These are phyloP conservation scores for Aspergillus arachidicola DNA, from an alignment of 2,329 filamentous ascomycete species.

Conservation along the genomic window DNA sequence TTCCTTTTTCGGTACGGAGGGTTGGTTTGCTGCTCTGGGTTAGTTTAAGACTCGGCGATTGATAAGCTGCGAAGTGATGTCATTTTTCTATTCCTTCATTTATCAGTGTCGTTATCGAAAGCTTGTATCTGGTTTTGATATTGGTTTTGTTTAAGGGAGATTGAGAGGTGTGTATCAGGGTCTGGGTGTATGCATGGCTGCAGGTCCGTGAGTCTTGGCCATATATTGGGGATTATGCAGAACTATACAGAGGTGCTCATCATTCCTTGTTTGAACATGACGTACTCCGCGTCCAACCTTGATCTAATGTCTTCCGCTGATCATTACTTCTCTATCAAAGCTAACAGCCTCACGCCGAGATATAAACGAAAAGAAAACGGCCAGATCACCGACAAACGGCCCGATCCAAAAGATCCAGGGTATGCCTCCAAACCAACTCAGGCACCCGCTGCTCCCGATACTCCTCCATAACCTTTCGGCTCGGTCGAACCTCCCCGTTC, in stretches of 20 bases:
- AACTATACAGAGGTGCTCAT: not conserved
- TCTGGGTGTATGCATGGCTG: not conserved
- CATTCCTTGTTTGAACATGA: not conserved
- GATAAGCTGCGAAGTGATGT: not conserved
- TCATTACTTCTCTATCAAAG: not conserved
- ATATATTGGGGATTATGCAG: not conserved
- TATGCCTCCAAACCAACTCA: conserved; percentile 13
- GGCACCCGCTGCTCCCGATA: conserved; percentile 14
- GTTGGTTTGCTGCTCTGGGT: not conserved
- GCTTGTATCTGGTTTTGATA: not conserved
- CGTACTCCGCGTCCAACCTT: not conserved
- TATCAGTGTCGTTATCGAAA: not conserved
- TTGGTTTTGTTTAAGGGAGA: not conserved
- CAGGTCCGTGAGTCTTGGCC: not conserved
- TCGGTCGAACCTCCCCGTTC: conserved; percentile 13
- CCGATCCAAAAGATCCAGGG: not conserved
- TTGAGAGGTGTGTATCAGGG: not conserved
- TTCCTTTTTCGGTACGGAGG: not conserved
- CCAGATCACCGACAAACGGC: not conserved
- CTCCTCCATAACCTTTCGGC: conserved; percentile 3
- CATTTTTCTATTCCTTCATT: not conserved
- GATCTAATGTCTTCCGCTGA: too few species aligned
- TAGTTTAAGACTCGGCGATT: not conserved
- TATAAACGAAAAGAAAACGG: not conserved
- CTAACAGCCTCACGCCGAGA: not conserved